Percentiles rank a stretch among this genome's conserved stretches.
Conservation (phyloP, 2,329 filamentous ascomycete species). For the Monilinia polystroma region DNA sequence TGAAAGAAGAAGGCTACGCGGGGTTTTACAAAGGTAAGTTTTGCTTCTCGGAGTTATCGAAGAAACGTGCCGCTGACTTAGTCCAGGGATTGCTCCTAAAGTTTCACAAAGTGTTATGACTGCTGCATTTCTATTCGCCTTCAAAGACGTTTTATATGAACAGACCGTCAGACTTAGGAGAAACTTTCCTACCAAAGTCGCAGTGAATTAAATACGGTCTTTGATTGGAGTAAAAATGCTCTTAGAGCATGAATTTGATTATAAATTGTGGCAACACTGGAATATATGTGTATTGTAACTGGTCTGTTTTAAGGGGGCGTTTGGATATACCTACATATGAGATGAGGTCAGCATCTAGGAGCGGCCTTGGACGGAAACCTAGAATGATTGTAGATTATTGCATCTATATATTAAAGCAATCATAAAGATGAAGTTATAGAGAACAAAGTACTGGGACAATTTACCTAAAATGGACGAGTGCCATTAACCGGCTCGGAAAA, state of each 20-base stretch:
- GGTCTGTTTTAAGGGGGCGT: slow-evolving; percentile 13
- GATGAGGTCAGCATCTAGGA: slow-evolving; percentile 6
- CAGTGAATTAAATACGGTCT: slow-evolving; percentile 9
- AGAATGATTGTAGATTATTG: neutral
- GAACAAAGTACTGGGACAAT: neutral
- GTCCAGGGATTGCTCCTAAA: slow-evolving; percentile 85
- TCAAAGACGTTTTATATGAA: slow-evolving; percentile 95
- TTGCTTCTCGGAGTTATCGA: neutral
- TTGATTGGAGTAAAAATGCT: neutral
- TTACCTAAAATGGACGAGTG: neutral
- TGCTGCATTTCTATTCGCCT: slow-evolving; percentile 92
- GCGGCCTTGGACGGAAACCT: neutral
- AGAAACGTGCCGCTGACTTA: slow-evolving; percentile 28
- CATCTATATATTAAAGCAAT: neutral
- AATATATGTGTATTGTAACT: slow-evolving; percentile 12
- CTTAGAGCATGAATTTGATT: slow-evolving; percentile 10
- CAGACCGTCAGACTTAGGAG: slow-evolving; percentile 67
- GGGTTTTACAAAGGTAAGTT: slow-evolving; percentile 85
- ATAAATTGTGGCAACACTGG: slow-evolving; percentile 14
- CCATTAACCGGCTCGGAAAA: neutral
- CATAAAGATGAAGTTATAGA: neutral
- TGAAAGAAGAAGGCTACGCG: slow-evolving; percentile 84
- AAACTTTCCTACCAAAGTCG: slow-evolving; percentile 34
- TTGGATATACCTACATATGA: slow-evolving; percentile 10
- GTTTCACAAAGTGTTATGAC: slow-evolving; percentile 96